Percentiles rank a stretch among this genome's conserved stretches.
Evolutionary conservation across 805 yeast genomes (phyloP).

Genomic region (Ogataea allantospora): DNA sequence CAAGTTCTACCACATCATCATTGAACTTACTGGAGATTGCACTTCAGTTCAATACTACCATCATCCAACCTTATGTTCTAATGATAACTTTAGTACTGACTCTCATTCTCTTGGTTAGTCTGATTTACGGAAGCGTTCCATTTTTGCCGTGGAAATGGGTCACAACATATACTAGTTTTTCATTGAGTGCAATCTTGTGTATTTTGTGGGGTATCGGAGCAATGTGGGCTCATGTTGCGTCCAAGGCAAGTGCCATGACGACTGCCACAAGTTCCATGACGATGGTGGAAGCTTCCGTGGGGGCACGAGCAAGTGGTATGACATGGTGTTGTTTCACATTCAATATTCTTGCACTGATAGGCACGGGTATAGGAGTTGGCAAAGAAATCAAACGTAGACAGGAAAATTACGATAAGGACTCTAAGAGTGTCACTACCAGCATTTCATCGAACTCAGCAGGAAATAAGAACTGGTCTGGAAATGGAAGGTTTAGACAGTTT

Average conservation of each 20-base stretch:
- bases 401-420: slow-evolving; percentile 5
- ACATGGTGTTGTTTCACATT: slow-evolving; percentile 62
- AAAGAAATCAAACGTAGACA: slow-evolving; percentile 30
- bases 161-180: slow-evolving; percentile 30
- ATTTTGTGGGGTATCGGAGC: slow-evolving; percentile 65
- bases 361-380: slow-evolving; percentile 35
- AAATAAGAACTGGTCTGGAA: not conserved
- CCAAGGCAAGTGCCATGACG: slow-evolving; percentile 41
- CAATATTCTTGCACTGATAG: slow-evolving; percentile 39
- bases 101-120: slow-evolving; percentile 38
- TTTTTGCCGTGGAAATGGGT: slow-evolving; percentile 42
- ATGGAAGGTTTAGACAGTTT: slow-evolving; percentile 9
- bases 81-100: slow-evolving; percentile 47
- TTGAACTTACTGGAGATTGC: slow-evolving; percentile 51
- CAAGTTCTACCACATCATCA: slow-evolving; percentile 32
- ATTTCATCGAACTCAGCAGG: not conserved
- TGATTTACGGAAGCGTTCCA: slow-evolving; percentile 48
- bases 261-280: slow-evolving; percentile 51
- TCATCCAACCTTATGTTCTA: slow-evolving; percentile 54
- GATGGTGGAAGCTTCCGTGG: slow-evolving; percentile 42
- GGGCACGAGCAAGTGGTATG: slow-evolving; percentile 54
- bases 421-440: slow-evolving; percentile 5
- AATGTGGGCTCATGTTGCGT: slow-evolving; percentile 61
- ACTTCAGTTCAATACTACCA: slow-evolving; percentile 40
- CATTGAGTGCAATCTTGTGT: slow-evolving; percentile 36